A percentile compares a stretch with the other conserved stretches of the same genome.
These are phyloP conservation scores for Kazachstania sp. DNA, from an alignment of 1,139 yeast species.

Conservation along the genomic window DNA sequence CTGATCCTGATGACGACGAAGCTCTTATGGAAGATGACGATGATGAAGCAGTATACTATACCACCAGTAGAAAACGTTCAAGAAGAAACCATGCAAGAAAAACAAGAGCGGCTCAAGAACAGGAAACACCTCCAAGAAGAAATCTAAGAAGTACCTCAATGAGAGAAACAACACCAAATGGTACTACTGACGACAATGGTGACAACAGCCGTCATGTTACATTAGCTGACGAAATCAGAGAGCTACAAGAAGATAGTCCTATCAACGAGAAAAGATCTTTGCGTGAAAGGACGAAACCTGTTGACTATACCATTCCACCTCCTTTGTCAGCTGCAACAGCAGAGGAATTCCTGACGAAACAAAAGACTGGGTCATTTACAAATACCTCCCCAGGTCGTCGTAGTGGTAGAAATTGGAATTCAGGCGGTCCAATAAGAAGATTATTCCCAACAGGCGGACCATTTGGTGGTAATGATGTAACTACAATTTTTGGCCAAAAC, in stretches of 20 bases:
- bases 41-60: slow-evolving; percentile 1
- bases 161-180: slow-evolving; percentile 7
- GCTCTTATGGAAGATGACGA: slow-evolving; percentile 19
- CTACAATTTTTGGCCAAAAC: slow-evolving; percentile 64
- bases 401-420: slow-evolving; percentile 32
- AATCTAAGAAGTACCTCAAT: slow-evolving; percentile 12
- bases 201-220: slow-evolving; percentile 25
- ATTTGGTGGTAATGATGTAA: slow-evolving; percentile 86
- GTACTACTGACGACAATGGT: slow-evolving; percentile 15
- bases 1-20: slow-evolving; percentile 20
- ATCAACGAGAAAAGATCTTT: slow-evolving; percentile 48
- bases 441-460: slow-evolving; percentile 95
- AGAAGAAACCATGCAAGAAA: slow-evolving; percentile 6
- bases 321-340: slow-evolving; percentile 45
- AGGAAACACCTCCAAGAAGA: slow-evolving; percentile 5
- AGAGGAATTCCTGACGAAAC: slow-evolving; percentile 10
- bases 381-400: slow-evolving; percentile 29
- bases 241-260: slow-evolving; percentile 35
- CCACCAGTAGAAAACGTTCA: slow-evolving; percentile 4
- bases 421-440: slow-evolving; percentile 43
- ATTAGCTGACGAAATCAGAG: slow-evolving; percentile 36
- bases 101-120: neutral
- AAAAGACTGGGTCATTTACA: slow-evolving; percentile 16
- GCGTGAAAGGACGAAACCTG: slow-evolving; percentile 62
- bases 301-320: slow-evolving; percentile 82